A percentile compares a stretch with the other conserved stretches of the same genome.
These are phyloP conservation scores for Aphanoascus verrucosus DNA, from an alignment of 2,329 filamentous ascomycete species.

Conservation along the genomic window DNA sequence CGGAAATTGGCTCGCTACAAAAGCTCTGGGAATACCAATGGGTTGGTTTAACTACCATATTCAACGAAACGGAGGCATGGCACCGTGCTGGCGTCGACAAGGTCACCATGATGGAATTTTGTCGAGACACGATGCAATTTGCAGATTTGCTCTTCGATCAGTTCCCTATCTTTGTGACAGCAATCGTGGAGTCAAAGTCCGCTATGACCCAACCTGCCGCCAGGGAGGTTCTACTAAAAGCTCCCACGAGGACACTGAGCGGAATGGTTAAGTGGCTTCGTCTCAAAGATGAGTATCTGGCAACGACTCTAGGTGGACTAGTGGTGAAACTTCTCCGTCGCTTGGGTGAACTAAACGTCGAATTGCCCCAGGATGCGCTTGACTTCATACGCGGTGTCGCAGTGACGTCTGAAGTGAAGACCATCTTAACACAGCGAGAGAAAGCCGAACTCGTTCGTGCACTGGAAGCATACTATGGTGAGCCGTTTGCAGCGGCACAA, in stretches of 20 bases:
- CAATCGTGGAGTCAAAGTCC: slow-evolving; percentile 43
- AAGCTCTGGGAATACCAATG: slow-evolving; percentile 79
- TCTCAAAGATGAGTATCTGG: slow-evolving; percentile 75
- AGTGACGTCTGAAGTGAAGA: slow-evolving; percentile 50
- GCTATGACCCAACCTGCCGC: slow-evolving; percentile 30
- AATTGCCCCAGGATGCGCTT: slow-evolving; percentile 55
- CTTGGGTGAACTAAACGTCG: slow-evolving; percentile 65
- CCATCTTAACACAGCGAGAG: slow-evolving; percentile 70
- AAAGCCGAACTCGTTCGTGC: slow-evolving; percentile 66
- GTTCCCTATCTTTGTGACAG: slow-evolving; percentile 70
- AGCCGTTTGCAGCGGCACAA: slow-evolving; percentile 34
- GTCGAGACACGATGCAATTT: slow-evolving; percentile 88
- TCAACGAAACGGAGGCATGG: slow-evolving; percentile 75
- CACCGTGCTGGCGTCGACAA: slow-evolving; percentile 60
- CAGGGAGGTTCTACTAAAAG: slow-evolving; percentile 49
- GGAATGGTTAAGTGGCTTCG: slow-evolving; percentile 77
- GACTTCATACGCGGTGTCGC: slow-evolving; percentile 47
- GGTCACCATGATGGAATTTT: slow-evolving; percentile 76
- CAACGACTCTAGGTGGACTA: slow-evolving; percentile 68
- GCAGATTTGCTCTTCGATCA: slow-evolving; percentile 76
- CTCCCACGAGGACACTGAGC: slow-evolving; percentile 55
- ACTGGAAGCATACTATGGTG: slow-evolving; percentile 44
- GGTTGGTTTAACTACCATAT: slow-evolving; percentile 69
- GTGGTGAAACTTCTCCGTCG: slow-evolving; percentile 74
- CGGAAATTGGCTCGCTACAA: slow-evolving; percentile 56